A percentile compares a stretch with the other conserved stretches of the same genome.
Evolutionary conservation across 805 yeast species (phyloP).

Genomic region (Pichia membranifaciens): DNA sequence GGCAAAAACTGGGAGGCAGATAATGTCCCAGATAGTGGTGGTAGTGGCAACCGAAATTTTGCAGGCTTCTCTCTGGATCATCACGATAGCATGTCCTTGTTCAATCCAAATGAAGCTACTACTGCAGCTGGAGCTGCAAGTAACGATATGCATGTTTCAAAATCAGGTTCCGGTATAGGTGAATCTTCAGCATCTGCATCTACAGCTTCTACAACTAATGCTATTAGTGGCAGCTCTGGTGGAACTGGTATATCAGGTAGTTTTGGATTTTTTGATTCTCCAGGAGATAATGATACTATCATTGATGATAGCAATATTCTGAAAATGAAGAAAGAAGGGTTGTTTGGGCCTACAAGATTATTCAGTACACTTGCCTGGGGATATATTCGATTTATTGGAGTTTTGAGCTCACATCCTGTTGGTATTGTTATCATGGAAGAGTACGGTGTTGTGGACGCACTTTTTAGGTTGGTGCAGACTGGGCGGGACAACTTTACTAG

Average conservation of each 20-base stretch:
- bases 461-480: conserved; percentile 35
- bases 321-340: conserved; percentile 2
- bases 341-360: conserved; percentile 5
- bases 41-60: neutral
- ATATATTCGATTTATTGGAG: conserved; percentile 64
- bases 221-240: neutral
- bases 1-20: neutral
- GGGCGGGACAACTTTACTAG: conserved; percentile 46
- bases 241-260: neutral
- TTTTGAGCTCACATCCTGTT: conserved; percentile 48
- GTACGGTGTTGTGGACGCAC: conserved; percentile 80
- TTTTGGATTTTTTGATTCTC: neutral
- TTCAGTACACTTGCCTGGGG: conserved; percentile 2
- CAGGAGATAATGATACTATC: neutral
- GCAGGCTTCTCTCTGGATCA: neutral
- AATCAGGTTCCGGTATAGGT: neutral
- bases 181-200: neutral
- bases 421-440: conserved; percentile 70
- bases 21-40: neutral
- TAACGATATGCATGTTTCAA: neutral
- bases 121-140: neutral
- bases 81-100: neutral
- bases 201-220: neutral
- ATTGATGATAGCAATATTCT: neutral
- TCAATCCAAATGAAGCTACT: neutral